These are phyloP conservation scores for Aphanomyces stellatus DNA, from an alignment of 352 stramenopile genomes.

Conservation along the genomic window DNA sequence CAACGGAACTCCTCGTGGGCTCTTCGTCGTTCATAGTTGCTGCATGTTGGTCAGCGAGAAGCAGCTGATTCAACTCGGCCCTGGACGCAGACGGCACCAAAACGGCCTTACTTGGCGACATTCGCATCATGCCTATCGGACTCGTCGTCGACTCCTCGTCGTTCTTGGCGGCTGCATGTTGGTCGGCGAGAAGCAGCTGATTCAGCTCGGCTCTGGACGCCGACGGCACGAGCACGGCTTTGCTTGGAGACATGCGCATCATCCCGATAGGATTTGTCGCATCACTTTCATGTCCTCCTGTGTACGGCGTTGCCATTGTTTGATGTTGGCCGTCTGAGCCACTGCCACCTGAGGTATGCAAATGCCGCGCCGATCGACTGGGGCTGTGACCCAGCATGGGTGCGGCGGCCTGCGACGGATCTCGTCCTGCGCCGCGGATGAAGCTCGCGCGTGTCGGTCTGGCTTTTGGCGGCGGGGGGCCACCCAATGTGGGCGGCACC, in stretches of 20 bases:
- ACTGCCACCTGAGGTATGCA: too few species aligned
- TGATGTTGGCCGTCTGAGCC: too few species aligned
- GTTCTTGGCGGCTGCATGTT: not conserved
- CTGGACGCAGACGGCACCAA: not conserved
- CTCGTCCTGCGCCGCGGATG: too few species aligned
- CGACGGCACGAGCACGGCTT: not conserved
- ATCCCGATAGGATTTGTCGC: too few species aligned
- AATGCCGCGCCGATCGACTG: too few species aligned
- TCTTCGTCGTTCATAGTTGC: not conserved
- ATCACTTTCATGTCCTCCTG: too few species aligned
- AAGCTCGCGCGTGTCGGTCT: too few species aligned
- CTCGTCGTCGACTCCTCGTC: not conserved
- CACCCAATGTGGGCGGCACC: too few species aligned
- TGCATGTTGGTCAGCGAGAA: not conserved
- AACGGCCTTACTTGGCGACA: not conserved
- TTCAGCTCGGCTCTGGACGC: not conserved
- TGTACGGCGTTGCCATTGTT: too few species aligned
- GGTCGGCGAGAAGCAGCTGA: not conserved
- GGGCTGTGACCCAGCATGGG: too few species aligned
- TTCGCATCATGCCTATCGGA: not conserved
- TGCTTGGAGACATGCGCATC: conserved; percentile 7
- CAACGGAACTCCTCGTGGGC: not conserved
- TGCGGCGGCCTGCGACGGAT: too few species aligned
- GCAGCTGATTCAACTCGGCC: not conserved
- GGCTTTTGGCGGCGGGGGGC: too few species aligned